Conservation (phyloP, 805 yeast genomes). For the Saccharomyces kudriavzevii region DNA sequence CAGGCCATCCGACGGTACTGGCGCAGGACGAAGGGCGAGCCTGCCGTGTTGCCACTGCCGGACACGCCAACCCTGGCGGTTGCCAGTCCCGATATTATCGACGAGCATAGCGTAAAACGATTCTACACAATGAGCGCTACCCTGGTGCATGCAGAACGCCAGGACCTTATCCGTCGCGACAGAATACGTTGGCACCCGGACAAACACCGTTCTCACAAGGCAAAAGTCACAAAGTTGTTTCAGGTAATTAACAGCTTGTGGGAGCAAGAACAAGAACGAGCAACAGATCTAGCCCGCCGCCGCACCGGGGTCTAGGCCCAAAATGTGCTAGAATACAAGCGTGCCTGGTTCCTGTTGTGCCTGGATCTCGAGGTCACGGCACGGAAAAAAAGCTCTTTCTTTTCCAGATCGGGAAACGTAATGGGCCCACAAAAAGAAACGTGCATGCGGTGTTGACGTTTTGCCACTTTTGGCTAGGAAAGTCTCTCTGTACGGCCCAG, state of each 20-base stretch:
- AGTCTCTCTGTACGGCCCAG: background rate
- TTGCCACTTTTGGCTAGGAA: background rate
- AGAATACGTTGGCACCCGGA: slow-evolving; percentile 69
- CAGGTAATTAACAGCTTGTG: slow-evolving; percentile 37
- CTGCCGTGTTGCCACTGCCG: background rate
- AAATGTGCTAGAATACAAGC: slow-evolving; percentile 9
- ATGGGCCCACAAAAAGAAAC: background rate
- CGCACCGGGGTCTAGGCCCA: slow-evolving; percentile 17
- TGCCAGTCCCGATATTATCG: background rate
- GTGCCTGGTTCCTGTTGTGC: background rate
- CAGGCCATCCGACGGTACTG: background rate
- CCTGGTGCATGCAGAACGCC: background rate
- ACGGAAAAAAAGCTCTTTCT: background rate
- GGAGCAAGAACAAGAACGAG: slow-evolving; percentile 15
- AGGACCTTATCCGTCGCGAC: slow-evolving; percentile 30
- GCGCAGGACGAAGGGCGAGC: background rate
- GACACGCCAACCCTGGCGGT: background rate
- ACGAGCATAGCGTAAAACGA: background rate
- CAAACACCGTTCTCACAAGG: slow-evolving; percentile 19
- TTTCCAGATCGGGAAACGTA: background rate
- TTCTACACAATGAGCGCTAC: background rate
- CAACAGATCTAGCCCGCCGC: background rate
- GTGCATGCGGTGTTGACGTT: background rate
- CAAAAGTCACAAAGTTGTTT: slow-evolving; percentile 34
- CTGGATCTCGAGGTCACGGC: background rate